phyloP scores from a whole-genome alignment of 169 alveolate species.

The Eimeria tenella region DNA sequence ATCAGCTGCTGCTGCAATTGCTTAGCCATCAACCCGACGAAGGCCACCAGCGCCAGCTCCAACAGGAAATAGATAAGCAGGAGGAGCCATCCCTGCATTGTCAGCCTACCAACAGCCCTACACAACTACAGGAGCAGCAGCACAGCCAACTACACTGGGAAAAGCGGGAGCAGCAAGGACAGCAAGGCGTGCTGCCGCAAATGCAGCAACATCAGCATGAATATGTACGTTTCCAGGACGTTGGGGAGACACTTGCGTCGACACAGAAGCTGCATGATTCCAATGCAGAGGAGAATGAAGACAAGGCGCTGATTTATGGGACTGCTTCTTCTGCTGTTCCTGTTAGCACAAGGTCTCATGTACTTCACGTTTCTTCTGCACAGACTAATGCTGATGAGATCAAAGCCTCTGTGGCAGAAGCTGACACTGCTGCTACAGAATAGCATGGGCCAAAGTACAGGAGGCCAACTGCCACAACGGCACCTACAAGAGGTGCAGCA shows the following conservation, averaged over 20 bases:
- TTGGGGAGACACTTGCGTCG: not conserved
- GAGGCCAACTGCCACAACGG: too few species aligned
- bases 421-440: not conserved
- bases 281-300: too few species aligned
- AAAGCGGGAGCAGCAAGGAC: not conserved
- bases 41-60: not conserved
- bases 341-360: too few species aligned
- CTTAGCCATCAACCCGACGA: not conserved
- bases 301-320: too few species aligned
- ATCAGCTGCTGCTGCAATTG: not conserved
- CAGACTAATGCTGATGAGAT: too few species aligned
- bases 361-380: too few species aligned
- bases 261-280: not conserved
- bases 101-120: not conserved
- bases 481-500: not conserved
- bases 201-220: not conserved
- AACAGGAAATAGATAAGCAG: not conserved
- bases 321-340: too few species aligned
- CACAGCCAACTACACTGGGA: not conserved
- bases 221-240: not conserved
- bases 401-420: not conserved
- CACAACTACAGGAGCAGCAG: not conserved
- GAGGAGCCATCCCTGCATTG: not conserved
- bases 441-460: too few species aligned
- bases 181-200: not conserved